These are phyloP conservation scores for Mycena metata DNA, from an alignment of 768 basidiomycete species.

Conservation along the genomic window DNA sequence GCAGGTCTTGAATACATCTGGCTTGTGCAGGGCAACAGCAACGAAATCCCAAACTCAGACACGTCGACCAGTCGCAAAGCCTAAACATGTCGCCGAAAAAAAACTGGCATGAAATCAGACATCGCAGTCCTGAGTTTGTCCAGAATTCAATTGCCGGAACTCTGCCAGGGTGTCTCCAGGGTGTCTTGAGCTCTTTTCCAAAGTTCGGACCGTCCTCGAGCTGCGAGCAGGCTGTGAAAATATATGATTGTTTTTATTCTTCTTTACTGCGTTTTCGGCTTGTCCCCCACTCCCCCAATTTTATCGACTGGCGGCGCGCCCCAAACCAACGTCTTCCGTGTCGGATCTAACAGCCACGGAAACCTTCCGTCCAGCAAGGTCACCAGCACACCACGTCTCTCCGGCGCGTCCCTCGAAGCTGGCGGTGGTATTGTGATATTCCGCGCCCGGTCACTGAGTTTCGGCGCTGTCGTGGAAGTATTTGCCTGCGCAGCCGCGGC, in stretches of 20 bases:
- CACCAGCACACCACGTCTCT: constrained; percentile 60
- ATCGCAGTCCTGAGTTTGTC: no score
- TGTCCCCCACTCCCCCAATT: constrained; percentile 62
- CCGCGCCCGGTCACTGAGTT: constrained; percentile 7
- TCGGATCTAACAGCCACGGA: constrained; percentile 70
- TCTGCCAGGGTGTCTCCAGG: no score
- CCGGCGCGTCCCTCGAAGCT: constrained; percentile 8
- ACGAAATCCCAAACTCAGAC: no score
- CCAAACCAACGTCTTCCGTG: constrained; percentile 75
- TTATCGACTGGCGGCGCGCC: constrained; percentile 79
- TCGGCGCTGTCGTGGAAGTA: constrained; percentile 11
- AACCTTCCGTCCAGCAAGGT: constrained; percentile 58
- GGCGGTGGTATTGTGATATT: constrained; percentile 8
- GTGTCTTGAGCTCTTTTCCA: no score
- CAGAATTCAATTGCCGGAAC: no score
- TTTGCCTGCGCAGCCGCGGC: constrained; percentile 39
- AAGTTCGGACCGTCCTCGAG: no score
- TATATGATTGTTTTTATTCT: constrained; percentile 33
- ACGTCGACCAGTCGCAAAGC: no score
- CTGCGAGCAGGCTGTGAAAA: not conserved
- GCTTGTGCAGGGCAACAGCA: no score
- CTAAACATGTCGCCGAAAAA: no score
- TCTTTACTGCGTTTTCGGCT: constrained; percentile 24
- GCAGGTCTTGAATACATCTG: no score
- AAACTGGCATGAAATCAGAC: no score